These are phyloP conservation scores for Volvariella volvacea DNA, from an alignment of 1,284 basidiomycete genomes.

Conservation along the genomic window DNA sequence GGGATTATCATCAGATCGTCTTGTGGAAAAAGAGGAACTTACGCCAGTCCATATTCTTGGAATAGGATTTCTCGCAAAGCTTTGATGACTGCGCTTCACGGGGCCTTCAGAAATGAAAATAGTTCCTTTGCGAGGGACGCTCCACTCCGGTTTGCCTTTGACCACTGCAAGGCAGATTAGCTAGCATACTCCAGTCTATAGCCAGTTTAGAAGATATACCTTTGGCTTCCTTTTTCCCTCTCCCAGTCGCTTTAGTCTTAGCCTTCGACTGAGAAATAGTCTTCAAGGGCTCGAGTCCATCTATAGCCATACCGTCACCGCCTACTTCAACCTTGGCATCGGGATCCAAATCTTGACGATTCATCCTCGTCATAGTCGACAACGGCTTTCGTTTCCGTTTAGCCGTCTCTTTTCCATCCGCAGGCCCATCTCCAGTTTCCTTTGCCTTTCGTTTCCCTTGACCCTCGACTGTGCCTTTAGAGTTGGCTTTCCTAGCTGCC, in stretches of 20 bases:
- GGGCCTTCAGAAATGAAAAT: not conserved
- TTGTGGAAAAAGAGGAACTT: too few relatives aligned
- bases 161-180: not conserved
- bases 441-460: slow-evolving; percentile 12
- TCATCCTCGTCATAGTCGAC: slow-evolving; percentile 33
- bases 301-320: slow-evolving; percentile 44
- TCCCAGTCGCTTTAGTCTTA: slow-evolving; percentile 2
- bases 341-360: too few relatives aligned
- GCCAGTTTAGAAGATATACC: not conserved
- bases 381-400: slow-evolving; percentile 23
- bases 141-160: slow-evolving; percentile 1
- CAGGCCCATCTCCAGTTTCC: slow-evolving; percentile 9
- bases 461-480: slow-evolving; percentile 9
- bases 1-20: too few relatives aligned
- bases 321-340: slow-evolving; percentile 33
- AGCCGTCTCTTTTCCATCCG: slow-evolving; percentile 5
- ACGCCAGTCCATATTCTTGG: slow-evolving; percentile 10
- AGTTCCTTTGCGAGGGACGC: not conserved
- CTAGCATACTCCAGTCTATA: not conserved
- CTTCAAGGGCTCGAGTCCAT: slow-evolving; percentile 2
- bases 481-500: slow-evolving; percentile 11
- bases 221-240: not conserved
- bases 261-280: not conserved
- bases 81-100: not conserved
- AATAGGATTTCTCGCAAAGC: not conserved